Percentiles rank a stretch among this genome's conserved stretches.
phyloP scores from a whole-genome alignment of 2,329 filamentous ascomycete species.

The Dactylellina haptotyla region DNA sequence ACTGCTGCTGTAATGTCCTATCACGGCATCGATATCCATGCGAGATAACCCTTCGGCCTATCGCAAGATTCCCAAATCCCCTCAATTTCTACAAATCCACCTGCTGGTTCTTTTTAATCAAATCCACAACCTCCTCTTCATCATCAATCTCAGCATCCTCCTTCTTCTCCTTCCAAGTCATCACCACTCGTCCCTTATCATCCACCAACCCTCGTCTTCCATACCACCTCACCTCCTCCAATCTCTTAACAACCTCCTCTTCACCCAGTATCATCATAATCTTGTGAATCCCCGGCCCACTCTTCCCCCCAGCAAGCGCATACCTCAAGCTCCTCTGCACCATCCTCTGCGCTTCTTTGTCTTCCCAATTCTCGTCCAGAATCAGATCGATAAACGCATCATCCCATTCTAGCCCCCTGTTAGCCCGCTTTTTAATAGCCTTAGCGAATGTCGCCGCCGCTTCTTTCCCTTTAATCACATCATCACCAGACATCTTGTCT shows the following conservation, averaged over 20 bases:
- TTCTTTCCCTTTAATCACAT: slow-evolving; percentile 33
- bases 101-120: slow-evolving; percentile 21
- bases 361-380: slow-evolving; percentile 34
- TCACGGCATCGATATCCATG: too few species aligned
- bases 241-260: slow-evolving; percentile 28
- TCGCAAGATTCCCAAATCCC: background rate
- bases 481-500: slow-evolving; percentile 30
- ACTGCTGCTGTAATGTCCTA: too few species aligned
- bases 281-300: slow-evolving; percentile 42
- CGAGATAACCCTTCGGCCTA: background rate
- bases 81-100: background rate
- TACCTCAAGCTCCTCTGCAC: slow-evolving; percentile 41
- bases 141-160: slow-evolving; percentile 17
- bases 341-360: slow-evolving; percentile 34
- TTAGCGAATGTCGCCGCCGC: slow-evolving; percentile 18
- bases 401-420: background rate
- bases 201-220: slow-evolving; percentile 33
- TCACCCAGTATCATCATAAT: slow-evolving; percentile 47
- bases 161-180: slow-evolving; percentile 45
- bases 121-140: slow-evolving; percentile 22
- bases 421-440: slow-evolving; percentile 1
- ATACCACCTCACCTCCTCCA: slow-evolving; percentile 41
- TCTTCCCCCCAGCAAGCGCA: slow-evolving; percentile 37
- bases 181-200: slow-evolving; percentile 47
- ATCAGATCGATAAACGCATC: slow-evolving; percentile 33